These are phyloP conservation scores for Amaranthus palmeri DNA, from an alignment of 148 eudicot genomes.

Conservation along the genomic window DNA sequence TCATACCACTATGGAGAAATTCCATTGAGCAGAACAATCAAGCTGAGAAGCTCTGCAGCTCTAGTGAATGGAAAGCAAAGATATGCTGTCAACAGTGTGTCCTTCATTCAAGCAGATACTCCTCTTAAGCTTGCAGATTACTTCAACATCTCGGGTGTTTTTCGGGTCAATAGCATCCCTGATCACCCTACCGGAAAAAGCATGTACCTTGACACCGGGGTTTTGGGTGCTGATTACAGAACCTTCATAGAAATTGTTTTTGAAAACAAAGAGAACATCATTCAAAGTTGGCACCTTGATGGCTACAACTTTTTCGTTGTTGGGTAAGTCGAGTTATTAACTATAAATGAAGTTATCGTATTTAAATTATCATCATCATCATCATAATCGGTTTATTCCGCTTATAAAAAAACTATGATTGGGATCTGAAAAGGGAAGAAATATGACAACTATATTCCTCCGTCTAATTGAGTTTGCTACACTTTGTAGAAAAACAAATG, in stretches of 20 bases:
- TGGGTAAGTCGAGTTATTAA: conserved; percentile 42
- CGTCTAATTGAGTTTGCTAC: no score
- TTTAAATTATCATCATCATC: no score
- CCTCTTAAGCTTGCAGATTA: conserved; percentile 86
- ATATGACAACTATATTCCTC: no score
- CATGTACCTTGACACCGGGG: conserved; percentile 51
- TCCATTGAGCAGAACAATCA: conserved; percentile 51
- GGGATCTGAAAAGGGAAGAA: no score
- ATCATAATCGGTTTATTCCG: no score
- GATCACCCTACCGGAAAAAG: conserved; percentile 40
- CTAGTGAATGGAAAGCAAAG: conserved; percentile 57
- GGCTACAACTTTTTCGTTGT: conserved; percentile 76
- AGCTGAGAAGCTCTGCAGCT: conserved; percentile 39
- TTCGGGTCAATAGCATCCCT: conserved; percentile 51
- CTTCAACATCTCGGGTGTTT: conserved; percentile 63
- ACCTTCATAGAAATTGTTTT: conserved; percentile 69
- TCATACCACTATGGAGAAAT: conserved; percentile 80
- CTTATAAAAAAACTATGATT: no score
- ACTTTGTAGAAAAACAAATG: no score
- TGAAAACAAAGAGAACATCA: conserved; percentile 50
- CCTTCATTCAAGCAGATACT: conserved; percentile 64
- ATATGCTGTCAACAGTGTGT: conserved; percentile 66
- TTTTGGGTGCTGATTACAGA: conserved; percentile 54
- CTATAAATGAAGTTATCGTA: no score
- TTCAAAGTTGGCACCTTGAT: conserved; percentile 84